A percentile compares a stretch with the other conserved stretches of the same genome.
Evolutionary conservation across 2,329 filamentous ascomycete genomes (phyloP).

Genomic region (Phialophora verrucosa): DNA sequence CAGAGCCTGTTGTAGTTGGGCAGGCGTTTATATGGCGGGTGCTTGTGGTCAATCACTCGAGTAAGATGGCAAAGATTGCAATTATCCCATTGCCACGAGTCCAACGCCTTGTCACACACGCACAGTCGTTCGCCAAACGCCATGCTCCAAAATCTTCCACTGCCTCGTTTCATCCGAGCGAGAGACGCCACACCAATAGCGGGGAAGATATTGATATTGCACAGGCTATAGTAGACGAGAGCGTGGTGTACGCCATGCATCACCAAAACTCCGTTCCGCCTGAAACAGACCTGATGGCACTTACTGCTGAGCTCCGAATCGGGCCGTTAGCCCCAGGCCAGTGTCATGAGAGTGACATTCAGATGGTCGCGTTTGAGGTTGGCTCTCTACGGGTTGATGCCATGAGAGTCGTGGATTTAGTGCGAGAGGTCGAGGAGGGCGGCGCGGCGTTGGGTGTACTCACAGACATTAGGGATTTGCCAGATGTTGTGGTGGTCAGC

Average conservation of each 20-base stretch:
- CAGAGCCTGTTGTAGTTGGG: slow-evolving; percentile 54
- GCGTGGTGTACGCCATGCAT: slow-evolving; percentile 61
- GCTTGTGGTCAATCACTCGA: slow-evolving; percentile 65
- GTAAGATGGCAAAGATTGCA: slow-evolving; percentile 59
- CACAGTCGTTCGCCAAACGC: slow-evolving; percentile 39
- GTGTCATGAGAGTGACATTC: slow-evolving; percentile 63
- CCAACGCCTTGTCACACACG: slow-evolving; percentile 41
- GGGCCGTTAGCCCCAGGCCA: slow-evolving; percentile 42
- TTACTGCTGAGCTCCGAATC: slow-evolving; percentile 64
- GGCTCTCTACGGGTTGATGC: slow-evolving; percentile 43
- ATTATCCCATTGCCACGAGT: slow-evolving; percentile 57
- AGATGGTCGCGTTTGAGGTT: slow-evolving; percentile 46
- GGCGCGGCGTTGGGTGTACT: slow-evolving; percentile 32
- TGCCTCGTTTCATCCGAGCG: slow-evolving; percentile 47
- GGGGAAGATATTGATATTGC: slow-evolving; percentile 47
- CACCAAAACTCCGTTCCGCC: slow-evolving; percentile 51
- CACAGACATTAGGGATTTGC: slow-evolving; percentile 36
- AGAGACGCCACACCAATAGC: slow-evolving; percentile 32
- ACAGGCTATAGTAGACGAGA: slow-evolving; percentile 62
- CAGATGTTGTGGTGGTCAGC: slow-evolving; percentile 35
- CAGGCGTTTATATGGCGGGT: slow-evolving; percentile 61
- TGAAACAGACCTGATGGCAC: slow-evolving; percentile 59
- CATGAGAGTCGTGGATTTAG: slow-evolving; percentile 37
- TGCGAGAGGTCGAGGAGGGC: slow-evolving; percentile 37
- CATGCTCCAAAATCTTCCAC: slow-evolving; percentile 54